These are phyloP conservation scores for Nothophaeocryptopus gaeumannii DNA, from an alignment of 2,329 filamentous ascomycete genomes.

Conservation along the genomic window DNA sequence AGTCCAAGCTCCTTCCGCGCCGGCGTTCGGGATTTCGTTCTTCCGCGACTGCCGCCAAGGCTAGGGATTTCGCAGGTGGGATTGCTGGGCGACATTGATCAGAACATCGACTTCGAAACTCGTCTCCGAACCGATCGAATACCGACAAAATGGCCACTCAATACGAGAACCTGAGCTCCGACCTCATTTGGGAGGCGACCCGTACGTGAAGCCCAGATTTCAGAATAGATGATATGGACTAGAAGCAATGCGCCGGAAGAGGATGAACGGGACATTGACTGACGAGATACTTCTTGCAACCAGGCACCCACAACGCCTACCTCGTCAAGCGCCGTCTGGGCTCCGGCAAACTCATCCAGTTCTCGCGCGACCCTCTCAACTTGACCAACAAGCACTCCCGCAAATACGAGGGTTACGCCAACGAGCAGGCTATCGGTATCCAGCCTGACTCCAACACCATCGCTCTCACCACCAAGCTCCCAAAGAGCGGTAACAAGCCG, in stretches of 20 bases:
- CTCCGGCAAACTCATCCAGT: conserved; percentile 67
- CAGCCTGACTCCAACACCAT: conserved; percentile 75
- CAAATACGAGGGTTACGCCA: conserved; percentile 93
- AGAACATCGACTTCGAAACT: neutral
- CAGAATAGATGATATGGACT: conserved; percentile 4
- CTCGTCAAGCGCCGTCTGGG: conserved; percentile 82
- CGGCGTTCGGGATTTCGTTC: too few relatives aligned
- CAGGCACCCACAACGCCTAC: conserved; percentile 85
- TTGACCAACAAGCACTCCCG: conserved; percentile 84
- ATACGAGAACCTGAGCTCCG: conserved; percentile 70
- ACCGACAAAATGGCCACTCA: conserved; percentile 56
- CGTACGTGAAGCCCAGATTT: conserved; percentile 61
- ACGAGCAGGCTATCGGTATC: conserved; percentile 84
- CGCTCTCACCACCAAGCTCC: conserved; percentile 80
- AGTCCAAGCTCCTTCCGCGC: too few relatives aligned
- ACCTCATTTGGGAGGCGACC: conserved; percentile 92
- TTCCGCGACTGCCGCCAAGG: neutral
- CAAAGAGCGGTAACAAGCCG: conserved; percentile 69
- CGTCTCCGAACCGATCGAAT: conserved; percentile 34
- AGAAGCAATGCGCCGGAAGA: too few relatives aligned
- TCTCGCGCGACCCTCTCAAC: conserved; percentile 95
- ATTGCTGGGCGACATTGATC: too few relatives aligned
- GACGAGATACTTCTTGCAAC: too few relatives aligned
- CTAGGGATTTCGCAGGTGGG: too few relatives aligned
- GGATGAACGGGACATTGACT: too few relatives aligned